These are phyloP conservation scores for Penicillium arizonense DNA, from an alignment of 495 filamentous ascomycete species.

Conservation along the genomic window DNA sequence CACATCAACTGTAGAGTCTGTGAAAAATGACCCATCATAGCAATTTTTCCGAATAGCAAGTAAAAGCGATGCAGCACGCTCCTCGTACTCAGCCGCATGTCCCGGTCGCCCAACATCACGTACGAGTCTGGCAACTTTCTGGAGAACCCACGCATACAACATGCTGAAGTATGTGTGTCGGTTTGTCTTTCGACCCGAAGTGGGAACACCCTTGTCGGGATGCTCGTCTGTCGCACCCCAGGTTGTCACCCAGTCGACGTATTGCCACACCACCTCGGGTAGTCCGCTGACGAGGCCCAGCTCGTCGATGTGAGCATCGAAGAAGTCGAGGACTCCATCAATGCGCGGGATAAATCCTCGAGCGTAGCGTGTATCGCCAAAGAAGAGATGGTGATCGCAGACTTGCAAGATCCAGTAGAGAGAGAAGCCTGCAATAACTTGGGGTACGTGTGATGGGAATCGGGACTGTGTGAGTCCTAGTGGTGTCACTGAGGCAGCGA, in stretches of 20 bases:
- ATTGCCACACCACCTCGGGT: slow-evolving; percentile 32
- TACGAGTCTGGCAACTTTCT: slow-evolving; percentile 23
- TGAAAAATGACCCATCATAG: slow-evolving; percentile 34
- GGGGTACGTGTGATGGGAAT: slow-evolving; percentile 34
- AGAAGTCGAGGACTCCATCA: slow-evolving; percentile 39
- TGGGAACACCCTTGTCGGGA: slow-evolving; percentile 37
- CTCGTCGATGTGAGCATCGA: slow-evolving; percentile 26
- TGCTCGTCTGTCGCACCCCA: slow-evolving; percentile 35
- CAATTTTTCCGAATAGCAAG: slow-evolving; percentile 29
- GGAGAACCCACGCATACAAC: slow-evolving; percentile 35
- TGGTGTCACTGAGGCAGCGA: slow-evolving; percentile 27
- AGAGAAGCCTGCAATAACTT: slow-evolving; percentile 35
- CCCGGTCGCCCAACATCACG: slow-evolving; percentile 29
- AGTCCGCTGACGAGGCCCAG: slow-evolving; percentile 32
- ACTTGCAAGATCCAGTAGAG: slow-evolving; percentile 40
- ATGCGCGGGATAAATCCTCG: slow-evolving; percentile 31
- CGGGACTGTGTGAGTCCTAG: slow-evolving; percentile 36
- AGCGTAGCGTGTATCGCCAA: slow-evolving; percentile 28
- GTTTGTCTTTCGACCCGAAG: slow-evolving; percentile 25
- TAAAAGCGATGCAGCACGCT: slow-evolving; percentile 18
- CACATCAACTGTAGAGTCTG: slow-evolving; percentile 27
- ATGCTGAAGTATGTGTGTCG: slow-evolving; percentile 37
- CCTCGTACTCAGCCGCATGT: slow-evolving; percentile 32
- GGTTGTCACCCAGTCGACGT: slow-evolving; percentile 40
- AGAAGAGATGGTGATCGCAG: slow-evolving; percentile 35